Evolutionary conservation across 1,284 basidiomycete genomes (phyloP).

Genomic region (Boletellus deceptivus): DNA sequence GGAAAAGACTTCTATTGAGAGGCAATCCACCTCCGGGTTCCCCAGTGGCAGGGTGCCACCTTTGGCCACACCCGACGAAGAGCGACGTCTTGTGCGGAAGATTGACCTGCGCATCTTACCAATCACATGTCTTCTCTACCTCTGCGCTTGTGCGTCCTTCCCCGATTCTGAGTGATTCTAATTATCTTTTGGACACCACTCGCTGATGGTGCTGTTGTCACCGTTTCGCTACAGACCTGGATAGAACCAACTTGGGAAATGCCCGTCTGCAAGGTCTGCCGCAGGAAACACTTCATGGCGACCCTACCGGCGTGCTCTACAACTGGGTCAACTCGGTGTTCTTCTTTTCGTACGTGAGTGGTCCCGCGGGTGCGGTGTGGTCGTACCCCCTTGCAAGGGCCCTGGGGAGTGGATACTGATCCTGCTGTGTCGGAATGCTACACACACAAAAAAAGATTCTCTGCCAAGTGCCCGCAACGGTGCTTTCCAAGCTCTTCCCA

Average conservation of each 20-base stretch:
- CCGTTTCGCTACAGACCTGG: constrained; percentile 47
- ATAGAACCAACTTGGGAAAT: constrained; percentile 73
- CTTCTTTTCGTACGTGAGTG: constrained; percentile 66
- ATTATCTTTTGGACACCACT: too few species aligned
- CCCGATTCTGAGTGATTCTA: background rate
- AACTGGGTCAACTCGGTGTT: constrained; percentile 75
- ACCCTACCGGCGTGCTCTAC: constrained; percentile 60
- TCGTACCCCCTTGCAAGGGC: too few species aligned
- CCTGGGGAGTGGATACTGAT: too few species aligned
- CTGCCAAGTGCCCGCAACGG: constrained; percentile 64
- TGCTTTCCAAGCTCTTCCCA: constrained; percentile 63
- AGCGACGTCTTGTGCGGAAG: constrained; percentile 60
- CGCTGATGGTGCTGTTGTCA: too few species aligned
- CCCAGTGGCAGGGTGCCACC: constrained; percentile 1
- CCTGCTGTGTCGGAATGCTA: background rate
- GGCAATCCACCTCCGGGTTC: background rate
- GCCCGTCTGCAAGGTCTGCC: constrained; percentile 72
- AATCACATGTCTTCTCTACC: constrained; percentile 68
- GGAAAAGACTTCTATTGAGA: constrained; percentile 13
- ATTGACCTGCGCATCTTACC: constrained; percentile 69
- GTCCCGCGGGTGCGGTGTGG: background rate
- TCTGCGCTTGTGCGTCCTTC: constrained; percentile 61
- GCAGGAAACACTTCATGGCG: constrained; percentile 60
- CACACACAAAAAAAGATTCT: constrained; percentile 48
- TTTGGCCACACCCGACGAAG: constrained; percentile 42